Evolutionary conservation across 129 eudicot genomes (phyloP).

Genomic region (Pseudognaphalium luteoalbum): DNA sequence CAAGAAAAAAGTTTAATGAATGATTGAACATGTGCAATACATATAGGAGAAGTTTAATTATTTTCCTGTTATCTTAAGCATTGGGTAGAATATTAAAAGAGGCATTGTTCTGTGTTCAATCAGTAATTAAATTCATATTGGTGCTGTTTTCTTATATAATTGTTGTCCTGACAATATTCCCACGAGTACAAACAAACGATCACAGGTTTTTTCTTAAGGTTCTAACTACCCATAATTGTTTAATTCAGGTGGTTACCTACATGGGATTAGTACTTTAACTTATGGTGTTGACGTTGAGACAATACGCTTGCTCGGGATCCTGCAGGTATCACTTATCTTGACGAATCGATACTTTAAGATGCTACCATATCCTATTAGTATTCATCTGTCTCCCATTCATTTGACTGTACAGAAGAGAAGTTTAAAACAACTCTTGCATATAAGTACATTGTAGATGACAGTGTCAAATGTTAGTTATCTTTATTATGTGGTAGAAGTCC

Average conservation of each 20-base stretch:
- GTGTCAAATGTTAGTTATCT: neutral
- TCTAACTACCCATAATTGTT: conserved; percentile 9
- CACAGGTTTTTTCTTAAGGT: conserved; percentile 1
- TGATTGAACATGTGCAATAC: neutral
- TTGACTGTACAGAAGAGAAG: conserved; percentile 1
- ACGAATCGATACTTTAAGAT: conserved; percentile 6
- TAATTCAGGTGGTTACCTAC: conserved; percentile 74
- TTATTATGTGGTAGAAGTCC: neutral
- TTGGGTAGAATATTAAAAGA: neutral
- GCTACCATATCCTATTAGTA: neutral
- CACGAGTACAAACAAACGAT: neutral
- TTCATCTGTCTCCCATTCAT: conserved; percentile 22
- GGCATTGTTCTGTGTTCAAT: conserved; percentile 1
- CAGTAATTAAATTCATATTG: neutral
- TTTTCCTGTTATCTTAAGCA: neutral
- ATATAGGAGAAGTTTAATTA: neutral
- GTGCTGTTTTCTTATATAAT: neutral
- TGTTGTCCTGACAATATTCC: neutral
- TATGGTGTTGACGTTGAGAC: conserved; percentile 73
- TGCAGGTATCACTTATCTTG: conserved; percentile 54
- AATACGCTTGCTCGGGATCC: conserved; percentile 66
- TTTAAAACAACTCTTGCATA: conserved; percentile 17
- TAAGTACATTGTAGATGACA: neutral
- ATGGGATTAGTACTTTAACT: conserved; percentile 64
- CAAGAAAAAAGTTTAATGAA: neutral